Evolutionary conservation across 805 yeast species (phyloP), one percentile per base, ranked within the genome.

Genomic region (Huiozyma sinensis): DNA sequence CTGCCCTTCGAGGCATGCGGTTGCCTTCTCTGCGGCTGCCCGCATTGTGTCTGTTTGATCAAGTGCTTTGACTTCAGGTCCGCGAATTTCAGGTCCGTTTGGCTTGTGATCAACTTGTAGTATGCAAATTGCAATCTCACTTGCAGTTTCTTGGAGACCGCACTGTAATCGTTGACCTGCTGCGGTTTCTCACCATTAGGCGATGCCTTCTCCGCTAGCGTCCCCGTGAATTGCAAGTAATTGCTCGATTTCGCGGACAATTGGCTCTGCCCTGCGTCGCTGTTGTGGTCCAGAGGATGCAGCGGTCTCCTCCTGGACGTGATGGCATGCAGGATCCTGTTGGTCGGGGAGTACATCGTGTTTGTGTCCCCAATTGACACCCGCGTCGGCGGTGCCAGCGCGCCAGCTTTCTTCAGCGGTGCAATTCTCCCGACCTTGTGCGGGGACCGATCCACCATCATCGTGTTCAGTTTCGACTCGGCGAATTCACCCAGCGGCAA

Each of bases 61-160:
- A 35, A 11, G 28, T 47, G 24, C 7, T 38, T 42, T 9, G 17
- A 13, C 28, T 52, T 50, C 12, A 52, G 35, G 17, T 52, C 54
- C 30, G 46, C 43, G 35, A 51, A 53, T 31, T 52, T 54, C n/a
- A 52, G 31, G 32, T 55, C 53, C 13, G 51, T 60, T 53, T 75
- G 79, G 49, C 73, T 68, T 1, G 79, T 74, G 44, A 66, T 65
- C 37, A 70, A 68, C 52, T 75, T 76, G 56, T 68, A 75, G 51
- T 72, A 72, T 2, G 81, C 81, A 40, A 75, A 53, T 50, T 72
- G 71, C 27, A 76, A 58, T 49, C 77, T 67, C 46, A 70, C 59
- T 50, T 71, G 69, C 46, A 76, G 63, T 50, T 64, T 65, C 40
- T 70, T 48, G 6, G 60, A 50, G 1, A 52, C 38, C 5, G 44